Percentiles rank a stretch among this genome's conserved stretches.
Conservation (phyloP, 805 yeast genomes). For the Ogataea henricii region DNA sequence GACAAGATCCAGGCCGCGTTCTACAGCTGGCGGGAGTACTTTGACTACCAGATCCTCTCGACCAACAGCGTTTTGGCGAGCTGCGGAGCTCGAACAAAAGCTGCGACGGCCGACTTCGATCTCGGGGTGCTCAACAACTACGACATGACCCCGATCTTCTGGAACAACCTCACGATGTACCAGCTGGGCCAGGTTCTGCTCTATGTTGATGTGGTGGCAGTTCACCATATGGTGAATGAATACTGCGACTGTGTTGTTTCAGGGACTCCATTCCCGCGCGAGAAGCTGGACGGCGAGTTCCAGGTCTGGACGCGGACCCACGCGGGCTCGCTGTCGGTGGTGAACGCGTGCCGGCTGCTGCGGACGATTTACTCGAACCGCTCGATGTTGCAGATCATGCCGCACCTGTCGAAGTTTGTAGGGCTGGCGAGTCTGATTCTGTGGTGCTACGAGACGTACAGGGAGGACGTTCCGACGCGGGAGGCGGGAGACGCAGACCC, state of each 20-base stretch:
- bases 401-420: conserved; percentile 28
- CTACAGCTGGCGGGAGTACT: conserved; percentile 39
- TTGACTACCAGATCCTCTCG: conserved; percentile 36
- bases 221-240: conserved; percentile 11
- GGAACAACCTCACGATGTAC: conserved; percentile 26
- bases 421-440: conserved; percentile 11
- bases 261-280: conserved; percentile 4
- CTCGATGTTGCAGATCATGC: conserved; percentile 24
- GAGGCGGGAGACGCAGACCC: not conserved
- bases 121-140: conserved; percentile 30
- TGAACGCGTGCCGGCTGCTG: conserved; percentile 33
- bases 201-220: conserved; percentile 10
- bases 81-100: not conserved
- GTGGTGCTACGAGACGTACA: conserved; percentile 23
- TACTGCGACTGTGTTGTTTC: not conserved
- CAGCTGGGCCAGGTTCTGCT: conserved; percentile 18
- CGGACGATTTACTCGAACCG: conserved; percentile 29
- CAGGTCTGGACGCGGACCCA: conserved; percentile 16
- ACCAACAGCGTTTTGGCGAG: conserved; percentile 9
- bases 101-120: conserved; percentile 2
- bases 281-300: conserved; percentile 5
- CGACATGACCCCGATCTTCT: conserved; percentile 36
- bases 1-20: conserved; percentile 36
- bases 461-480: conserved; percentile 16
- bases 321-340: conserved; percentile 14